Percentiles rank a stretch among this genome's conserved stretches.
Conservation (phyloP, 1,284 basidiomycete genomes). For the Neolentinus lepideus region DNA sequence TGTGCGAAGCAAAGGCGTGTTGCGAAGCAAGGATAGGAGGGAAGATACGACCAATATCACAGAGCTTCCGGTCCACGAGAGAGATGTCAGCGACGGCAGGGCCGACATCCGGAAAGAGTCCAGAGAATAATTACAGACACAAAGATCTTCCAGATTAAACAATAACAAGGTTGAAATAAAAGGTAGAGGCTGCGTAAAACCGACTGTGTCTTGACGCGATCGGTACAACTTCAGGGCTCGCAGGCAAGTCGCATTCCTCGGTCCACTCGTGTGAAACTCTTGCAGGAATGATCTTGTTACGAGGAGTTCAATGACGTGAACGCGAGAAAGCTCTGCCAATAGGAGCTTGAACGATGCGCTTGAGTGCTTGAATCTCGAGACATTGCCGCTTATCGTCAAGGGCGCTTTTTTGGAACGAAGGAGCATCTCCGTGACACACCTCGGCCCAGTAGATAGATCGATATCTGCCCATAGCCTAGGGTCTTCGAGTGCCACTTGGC, state of each 20-base stretch:
- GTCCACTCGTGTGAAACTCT: no score
- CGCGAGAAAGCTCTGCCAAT: no score
- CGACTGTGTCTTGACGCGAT: background rate
- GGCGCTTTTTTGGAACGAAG: no score
- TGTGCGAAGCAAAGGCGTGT: background rate
- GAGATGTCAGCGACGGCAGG: background rate
- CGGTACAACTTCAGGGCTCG: background rate
- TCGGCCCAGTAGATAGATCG: no score
- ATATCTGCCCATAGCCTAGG: no score
- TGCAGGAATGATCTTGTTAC: no score
- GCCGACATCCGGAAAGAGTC: background rate
- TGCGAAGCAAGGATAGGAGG: background rate
- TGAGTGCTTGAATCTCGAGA: no score
- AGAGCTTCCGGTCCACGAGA: background rate
- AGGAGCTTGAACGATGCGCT: no score
- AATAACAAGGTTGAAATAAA: background rate
- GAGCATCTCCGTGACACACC: no score
- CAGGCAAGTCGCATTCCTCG: background rate
- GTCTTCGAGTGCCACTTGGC: no score
- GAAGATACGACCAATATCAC: background rate
- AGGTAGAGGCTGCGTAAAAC: background rate
- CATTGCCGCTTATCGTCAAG: no score
- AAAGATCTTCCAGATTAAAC: background rate
- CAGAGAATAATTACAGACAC: background rate
- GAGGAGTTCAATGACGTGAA: no score